phyloP scores from a whole-genome alignment of 2,329 filamentous ascomycete species.

The Colletotrichum filicis region DNA sequence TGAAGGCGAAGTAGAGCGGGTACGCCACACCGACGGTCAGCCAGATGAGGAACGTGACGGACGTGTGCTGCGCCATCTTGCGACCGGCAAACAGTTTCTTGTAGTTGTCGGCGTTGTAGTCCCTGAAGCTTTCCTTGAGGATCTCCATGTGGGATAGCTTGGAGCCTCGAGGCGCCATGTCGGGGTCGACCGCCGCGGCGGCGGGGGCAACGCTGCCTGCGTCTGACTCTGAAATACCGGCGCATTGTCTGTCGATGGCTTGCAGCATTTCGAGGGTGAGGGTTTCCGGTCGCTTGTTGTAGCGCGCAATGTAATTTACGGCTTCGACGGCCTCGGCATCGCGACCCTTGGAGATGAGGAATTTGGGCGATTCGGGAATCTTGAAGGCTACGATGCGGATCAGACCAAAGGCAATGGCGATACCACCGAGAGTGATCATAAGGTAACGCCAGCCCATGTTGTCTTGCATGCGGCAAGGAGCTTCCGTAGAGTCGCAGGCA shows the following conservation, averaged over 20 bases:
- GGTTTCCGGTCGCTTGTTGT: conserved; percentile 47
- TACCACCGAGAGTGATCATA: conserved; percentile 54
- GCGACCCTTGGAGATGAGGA: conserved; percentile 53
- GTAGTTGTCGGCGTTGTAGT: conserved; percentile 41
- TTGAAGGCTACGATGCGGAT: conserved; percentile 58
- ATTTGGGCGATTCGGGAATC: conserved; percentile 60
- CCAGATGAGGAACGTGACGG: conserved; percentile 54
- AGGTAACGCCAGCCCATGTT: conserved; percentile 65
- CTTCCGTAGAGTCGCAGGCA: conserved; percentile 48
- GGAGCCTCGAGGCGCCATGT: conserved; percentile 13
- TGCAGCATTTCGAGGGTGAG: conserved; percentile 51
- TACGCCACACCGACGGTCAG: conserved; percentile 58
- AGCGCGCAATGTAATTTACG: conserved; percentile 56
- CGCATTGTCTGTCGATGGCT: conserved; percentile 19
- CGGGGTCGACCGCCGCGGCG: not conserved
- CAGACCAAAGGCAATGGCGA: conserved; percentile 55
- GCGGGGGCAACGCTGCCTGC: not conserved
- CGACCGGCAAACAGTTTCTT: conserved; percentile 44
- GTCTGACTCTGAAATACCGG: conserved; percentile 5
- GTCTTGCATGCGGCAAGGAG: conserved; percentile 48
- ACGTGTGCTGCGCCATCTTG: conserved; percentile 47
- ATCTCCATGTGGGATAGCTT: conserved; percentile 40
- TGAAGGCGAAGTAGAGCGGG: conserved; percentile 58
- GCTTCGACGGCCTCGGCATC: conserved; percentile 59
- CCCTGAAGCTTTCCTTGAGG: conserved; percentile 36